Evolutionary conservation across 75 land plant genomes (phyloP).

Genomic region (Sequoia sempervirens): DNA sequence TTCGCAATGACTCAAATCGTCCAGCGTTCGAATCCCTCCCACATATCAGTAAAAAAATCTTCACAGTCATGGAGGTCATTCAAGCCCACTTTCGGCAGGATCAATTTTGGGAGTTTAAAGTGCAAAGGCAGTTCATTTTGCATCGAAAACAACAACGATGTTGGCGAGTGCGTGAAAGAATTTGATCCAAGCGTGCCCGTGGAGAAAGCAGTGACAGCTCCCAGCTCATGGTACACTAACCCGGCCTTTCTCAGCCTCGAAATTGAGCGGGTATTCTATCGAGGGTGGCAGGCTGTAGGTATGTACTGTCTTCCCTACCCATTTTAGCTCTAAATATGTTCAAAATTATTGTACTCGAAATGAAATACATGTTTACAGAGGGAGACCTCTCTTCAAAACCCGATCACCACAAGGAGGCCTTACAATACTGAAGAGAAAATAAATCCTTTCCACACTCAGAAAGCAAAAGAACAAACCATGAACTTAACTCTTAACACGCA

Average conservation of each 20-base stretch:
- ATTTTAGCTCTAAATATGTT: neutral
- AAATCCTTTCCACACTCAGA: neutral
- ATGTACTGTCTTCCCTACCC: neutral
- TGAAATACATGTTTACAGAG: neutral
- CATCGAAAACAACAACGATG: neutral
- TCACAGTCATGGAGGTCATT: neutral
- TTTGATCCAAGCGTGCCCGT: slow-evolving; percentile 63
- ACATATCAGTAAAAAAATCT: neutral
- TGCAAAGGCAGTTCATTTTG: neutral
- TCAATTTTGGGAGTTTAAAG: neutral
- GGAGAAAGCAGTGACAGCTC: slow-evolving; percentile 71
- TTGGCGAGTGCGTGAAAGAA: slow-evolving; percentile 2
- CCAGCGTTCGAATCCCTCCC: neutral
- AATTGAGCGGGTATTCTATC: slow-evolving; percentile 57
- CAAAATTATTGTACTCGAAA: neutral
- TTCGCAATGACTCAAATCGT: neutral
- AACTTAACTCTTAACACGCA: neutral
- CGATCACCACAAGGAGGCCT: neutral
- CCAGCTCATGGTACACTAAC: slow-evolving; percentile 85
- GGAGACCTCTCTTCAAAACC: neutral
- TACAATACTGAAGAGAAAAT: neutral
- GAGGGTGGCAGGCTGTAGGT: slow-evolving; percentile 90
- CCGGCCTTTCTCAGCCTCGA: slow-evolving; percentile 48
- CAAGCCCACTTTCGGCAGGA: neutral
- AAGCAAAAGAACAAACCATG: neutral